These are phyloP conservation scores for Trypanosoma avium DNA, from an alignment of 208 protist species.

Conservation along the genomic window DNA sequence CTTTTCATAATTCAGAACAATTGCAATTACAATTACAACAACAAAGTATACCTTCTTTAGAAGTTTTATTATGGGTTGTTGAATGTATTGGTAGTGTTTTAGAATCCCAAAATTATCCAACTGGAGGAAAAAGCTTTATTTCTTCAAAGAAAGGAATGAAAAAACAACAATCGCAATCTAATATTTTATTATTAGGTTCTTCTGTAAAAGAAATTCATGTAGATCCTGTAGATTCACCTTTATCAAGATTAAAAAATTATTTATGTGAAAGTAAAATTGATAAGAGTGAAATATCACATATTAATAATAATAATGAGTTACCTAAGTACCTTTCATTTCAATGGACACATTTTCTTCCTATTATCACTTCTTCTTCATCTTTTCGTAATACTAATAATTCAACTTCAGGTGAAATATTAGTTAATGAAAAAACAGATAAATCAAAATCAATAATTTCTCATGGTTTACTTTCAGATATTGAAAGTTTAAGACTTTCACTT, in stretches of 20 bases:
- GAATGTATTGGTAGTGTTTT: slow-evolving; percentile 28
- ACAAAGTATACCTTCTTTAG: neutral
- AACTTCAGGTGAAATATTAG: neutral
- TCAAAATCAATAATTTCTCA: neutral
- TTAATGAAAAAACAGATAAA: neutral
- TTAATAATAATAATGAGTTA: neutral
- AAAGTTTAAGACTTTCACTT: slow-evolving; percentile 20
- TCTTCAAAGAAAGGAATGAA: neutral
- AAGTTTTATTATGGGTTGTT: slow-evolving; percentile 24
- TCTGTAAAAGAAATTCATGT: neutral
- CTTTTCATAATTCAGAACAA: neutral
- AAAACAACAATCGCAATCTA: neutral
- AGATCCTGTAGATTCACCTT: neutral
- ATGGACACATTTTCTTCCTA: slow-evolving; percentile 26
- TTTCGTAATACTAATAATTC: neutral
- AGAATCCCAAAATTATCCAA: slow-evolving; percentile 8
- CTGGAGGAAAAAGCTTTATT: neutral
- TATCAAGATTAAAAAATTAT: too few species aligned
- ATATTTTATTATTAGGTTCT: neutral
- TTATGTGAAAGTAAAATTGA: neutral
- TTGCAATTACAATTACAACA: neutral
- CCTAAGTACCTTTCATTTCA: slow-evolving; percentile 4
- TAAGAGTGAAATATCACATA: too few species aligned
- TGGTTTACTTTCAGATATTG: slow-evolving; percentile 11
- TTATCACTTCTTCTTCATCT: neutral